Evolutionary conservation across 345 rosid genomes (phyloP).

Genomic region (Limnanthes douglasii): DNA sequence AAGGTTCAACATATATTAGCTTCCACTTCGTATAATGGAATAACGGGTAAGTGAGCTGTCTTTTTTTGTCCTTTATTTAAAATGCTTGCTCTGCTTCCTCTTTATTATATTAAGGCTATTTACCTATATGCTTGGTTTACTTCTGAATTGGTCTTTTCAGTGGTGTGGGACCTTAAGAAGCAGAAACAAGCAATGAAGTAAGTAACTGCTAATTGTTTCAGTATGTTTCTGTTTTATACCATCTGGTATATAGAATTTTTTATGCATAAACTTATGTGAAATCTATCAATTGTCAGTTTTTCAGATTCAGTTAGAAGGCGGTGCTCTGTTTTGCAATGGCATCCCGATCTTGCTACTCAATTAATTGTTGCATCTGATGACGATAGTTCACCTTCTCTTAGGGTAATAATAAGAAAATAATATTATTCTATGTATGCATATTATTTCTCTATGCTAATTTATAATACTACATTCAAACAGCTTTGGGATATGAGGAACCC

Average conservation of each 20-base stretch:
- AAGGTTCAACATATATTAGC: background rate
- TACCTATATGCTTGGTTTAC: too few relatives aligned
- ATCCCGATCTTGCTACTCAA: slow-evolving; percentile 75
- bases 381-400: slow-evolving; percentile 45
- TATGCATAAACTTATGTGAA: background rate
- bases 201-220: slow-evolving; percentile 8
- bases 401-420: too few relatives aligned
- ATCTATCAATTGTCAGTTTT: background rate
- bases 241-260: background rate
- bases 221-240: background rate
- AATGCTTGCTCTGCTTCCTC: background rate
- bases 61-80: too few relatives aligned
- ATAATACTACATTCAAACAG: slow-evolving; percentile 26
- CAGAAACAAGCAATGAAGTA: slow-evolving; percentile 92
- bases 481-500: slow-evolving; percentile 99
- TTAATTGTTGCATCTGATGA: slow-evolving; percentile 75
- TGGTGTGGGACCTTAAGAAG: slow-evolving; percentile 95
- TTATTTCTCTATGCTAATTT: background rate
- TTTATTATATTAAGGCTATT: too few relatives aligned
- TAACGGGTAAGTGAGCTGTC: background rate
- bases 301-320: background rate
- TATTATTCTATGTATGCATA: too few relatives aligned
- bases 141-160: slow-evolving; percentile 23
- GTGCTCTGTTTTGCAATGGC: slow-evolving; percentile 20
- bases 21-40: background rate